These are phyloP conservation scores for Phyllachora maydis DNA, from an alignment of 2,329 filamentous ascomycete species.

Conservation along the genomic window DNA sequence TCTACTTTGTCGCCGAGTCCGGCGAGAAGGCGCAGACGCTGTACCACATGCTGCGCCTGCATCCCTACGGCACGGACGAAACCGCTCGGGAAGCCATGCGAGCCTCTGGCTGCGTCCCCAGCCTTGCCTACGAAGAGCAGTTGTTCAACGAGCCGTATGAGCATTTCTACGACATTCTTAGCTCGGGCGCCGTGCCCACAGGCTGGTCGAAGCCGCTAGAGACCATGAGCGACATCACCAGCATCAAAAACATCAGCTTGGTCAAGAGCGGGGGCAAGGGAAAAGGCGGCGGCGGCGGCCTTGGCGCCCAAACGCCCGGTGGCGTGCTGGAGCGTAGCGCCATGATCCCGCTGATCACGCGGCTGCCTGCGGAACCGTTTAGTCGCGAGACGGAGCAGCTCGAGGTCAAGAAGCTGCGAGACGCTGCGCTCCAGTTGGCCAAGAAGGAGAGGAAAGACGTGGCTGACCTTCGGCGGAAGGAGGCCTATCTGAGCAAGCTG, in stretches of 20 bases:
- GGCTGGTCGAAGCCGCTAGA: no score
- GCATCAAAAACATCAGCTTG: constrained; percentile 32
- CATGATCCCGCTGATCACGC: constrained; percentile 49
- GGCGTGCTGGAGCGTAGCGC: constrained; percentile 47
- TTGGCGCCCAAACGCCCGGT: constrained; percentile 18
- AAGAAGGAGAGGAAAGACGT: constrained; percentile 37
- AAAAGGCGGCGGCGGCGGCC: constrained; percentile 18
- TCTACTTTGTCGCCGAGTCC: constrained; percentile 77
- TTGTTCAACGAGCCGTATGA: constrained; percentile 96
- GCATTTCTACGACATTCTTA: constrained; percentile 74
- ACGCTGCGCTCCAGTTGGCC: constrained; percentile 42
- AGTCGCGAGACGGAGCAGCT: constrained; percentile 48
- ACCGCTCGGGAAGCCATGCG: constrained; percentile 43
- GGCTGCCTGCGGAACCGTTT: constrained; percentile 51
- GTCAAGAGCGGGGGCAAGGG: constrained; percentile 21
- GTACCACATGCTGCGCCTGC: constrained; percentile 79
- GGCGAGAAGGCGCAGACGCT: constrained; percentile 91
- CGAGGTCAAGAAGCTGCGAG: constrained; percentile 37
- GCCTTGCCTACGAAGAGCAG: constrained; percentile 81
- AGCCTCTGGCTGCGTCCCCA: constrained; percentile 41
- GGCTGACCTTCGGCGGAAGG: constrained; percentile 41
- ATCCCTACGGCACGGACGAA: constrained; percentile 73
- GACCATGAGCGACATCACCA: no score
- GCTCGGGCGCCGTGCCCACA: constrained; percentile 43
- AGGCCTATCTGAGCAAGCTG: constrained; percentile 35